Base-by-base conservation (phyloP, 2,329 filamentous ascomycete genomes). In the Aaosphaeria arxii region DNA sequence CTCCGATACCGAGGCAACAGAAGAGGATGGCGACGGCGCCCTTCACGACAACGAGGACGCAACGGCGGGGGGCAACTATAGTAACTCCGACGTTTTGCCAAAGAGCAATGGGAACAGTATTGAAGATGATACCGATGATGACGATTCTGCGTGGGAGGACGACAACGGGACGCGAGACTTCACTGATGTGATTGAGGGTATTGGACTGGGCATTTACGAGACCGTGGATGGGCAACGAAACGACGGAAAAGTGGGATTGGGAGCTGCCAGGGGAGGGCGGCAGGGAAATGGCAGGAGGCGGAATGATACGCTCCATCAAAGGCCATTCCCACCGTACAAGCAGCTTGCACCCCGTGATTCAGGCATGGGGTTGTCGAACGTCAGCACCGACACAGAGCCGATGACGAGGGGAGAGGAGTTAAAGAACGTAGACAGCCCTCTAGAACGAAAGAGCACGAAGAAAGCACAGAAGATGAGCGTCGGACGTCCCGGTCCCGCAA, bases 391-490 rank as follows among this genome's bases (percentile, higher is more conserved):
- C 4, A n/a, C 7, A 4, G 33, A 9, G 17, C 17, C 17, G 17
- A 24, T 24, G 17, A 24, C 17, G 17, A 24, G 2, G 17, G 17
- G 17, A 24, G 17, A 24, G 17, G 17, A 2, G 17, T 24, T 24
- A 3, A 2, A 24, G 2, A 24, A 24, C 17, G 17, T 3, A 24
- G 17, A 24, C 17, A 24, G 17, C 17, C 17, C 17, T 24, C 17
- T 24, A 33, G 9, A 46, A 42, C 30, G 17, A 45, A 35, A 17
- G 17, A 45, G 42, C 13, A 43, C 54, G 5, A 53, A 51, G n/a
- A 51, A 49, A 40, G 64, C 63, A 29, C 53, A 56, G 1, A 51
- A 57, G 35, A 51, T 68, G 33, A 61, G 54, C 30, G 33, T 68
- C 1, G 55, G 48, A 4, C 56, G 58, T n/a, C 43, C 66, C 9